These are phyloP conservation scores for Nasturtium officinale DNA, from an alignment of 345 rosid species.

Conservation along the genomic window DNA sequence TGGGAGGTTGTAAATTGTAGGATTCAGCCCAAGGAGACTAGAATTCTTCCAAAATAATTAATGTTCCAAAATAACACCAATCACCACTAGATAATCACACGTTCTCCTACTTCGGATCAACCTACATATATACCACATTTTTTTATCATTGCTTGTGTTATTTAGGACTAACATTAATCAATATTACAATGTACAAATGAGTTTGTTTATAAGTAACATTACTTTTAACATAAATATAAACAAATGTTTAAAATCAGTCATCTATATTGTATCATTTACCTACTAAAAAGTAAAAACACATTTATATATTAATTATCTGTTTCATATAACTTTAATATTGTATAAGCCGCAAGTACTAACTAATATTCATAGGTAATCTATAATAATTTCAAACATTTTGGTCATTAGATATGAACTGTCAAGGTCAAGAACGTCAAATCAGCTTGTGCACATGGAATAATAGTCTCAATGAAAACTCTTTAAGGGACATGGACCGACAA, in stretches of 20 bases:
- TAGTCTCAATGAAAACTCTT: slow-evolving; percentile 12
- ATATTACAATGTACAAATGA: not conserved
- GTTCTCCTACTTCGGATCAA: not conserved
- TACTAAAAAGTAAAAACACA: not conserved
- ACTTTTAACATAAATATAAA: not conserved
- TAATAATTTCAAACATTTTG: not conserved
- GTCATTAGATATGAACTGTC: slow-evolving; percentile 9
- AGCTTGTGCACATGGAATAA: slow-evolving; percentile 32
- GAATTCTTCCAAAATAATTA: not conserved
- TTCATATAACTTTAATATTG: not conserved
- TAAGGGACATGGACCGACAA: slow-evolving; percentile 40
- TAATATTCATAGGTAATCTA: slow-evolving; percentile 5
- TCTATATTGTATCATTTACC: not conserved
- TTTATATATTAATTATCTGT: not conserved
- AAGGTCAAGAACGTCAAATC: slow-evolving; percentile 20
- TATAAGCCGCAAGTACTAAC: not conserved
- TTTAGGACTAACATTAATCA: not conserved
- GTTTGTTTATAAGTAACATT: not conserved
- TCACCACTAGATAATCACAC: not conserved
- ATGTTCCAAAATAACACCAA: not conserved
- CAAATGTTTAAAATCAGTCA: not conserved
- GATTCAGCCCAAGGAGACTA: not conserved
- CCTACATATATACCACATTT: too few species aligned
- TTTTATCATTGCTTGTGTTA: not conserved
- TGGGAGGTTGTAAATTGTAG: not conserved